Percentiles rank a stretch among this genome's conserved stretches.
phyloP scores from a whole-genome alignment of 164 flowering plant genomes.

The Umbellularia californica region DNA sequence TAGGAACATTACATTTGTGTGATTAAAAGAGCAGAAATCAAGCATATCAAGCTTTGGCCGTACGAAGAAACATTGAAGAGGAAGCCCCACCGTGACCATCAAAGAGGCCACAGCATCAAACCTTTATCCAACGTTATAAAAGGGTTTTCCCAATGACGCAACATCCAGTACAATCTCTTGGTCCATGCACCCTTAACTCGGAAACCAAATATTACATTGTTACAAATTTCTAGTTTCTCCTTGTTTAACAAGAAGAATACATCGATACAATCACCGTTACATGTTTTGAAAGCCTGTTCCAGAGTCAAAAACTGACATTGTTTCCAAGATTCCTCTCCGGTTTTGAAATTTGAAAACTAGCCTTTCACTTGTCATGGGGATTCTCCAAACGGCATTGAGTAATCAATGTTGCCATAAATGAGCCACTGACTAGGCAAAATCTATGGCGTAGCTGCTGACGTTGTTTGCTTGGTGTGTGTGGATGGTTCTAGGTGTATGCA shows the following conservation, averaged over 20 bases:
- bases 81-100: too few relatives aligned
- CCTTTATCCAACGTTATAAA: too few relatives aligned
- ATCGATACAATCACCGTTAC: not conserved
- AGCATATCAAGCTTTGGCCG: not conserved
- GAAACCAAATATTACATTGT: not conserved
- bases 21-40: not conserved
- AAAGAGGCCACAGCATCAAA: too few relatives aligned
- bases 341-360: not conserved
- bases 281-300: not conserved
- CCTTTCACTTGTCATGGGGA: not conserved
- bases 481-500: too few relatives aligned
- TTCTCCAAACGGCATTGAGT: not conserved
- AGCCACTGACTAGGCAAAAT: not conserved
- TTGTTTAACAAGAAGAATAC: not conserved
- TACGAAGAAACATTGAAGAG: too few relatives aligned
- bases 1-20: too few relatives aligned
- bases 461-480: not conserved
- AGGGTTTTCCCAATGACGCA: not conserved
- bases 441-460: conserved; percentile 2
- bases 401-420: not conserved
- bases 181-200: not conserved
- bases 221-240: too few relatives aligned
- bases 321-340: not conserved
- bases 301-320: conserved; percentile 1
- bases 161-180: not conserved